Evolutionary conservation across 345 rosid genomes (phyloP), one percentile per base, ranked within the genome.

Genomic region (Fremontodendron californicum): DNA sequence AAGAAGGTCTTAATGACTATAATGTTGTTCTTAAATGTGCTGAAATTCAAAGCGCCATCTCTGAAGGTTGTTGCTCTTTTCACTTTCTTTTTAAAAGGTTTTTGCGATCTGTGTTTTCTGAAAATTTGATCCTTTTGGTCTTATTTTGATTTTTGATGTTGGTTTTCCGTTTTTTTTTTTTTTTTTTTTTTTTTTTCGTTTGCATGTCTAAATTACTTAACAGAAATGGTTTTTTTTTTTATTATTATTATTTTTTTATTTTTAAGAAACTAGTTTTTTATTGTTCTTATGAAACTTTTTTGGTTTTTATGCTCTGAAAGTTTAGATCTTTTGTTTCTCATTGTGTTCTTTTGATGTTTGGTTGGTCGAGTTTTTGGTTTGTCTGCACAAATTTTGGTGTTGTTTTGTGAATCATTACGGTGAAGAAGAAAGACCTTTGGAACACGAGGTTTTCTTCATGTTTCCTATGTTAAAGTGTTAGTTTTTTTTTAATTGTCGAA

Each of bases 11-110:
- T 51, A 90, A 93, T 78, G 97, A 91, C 81, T 91, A 91, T 74
- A 87, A 79, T 84, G 92, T 90, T 74, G 98, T 91, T 63, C 79
- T 84, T 72, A 95, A 88, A 73, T 91, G 97, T 62, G 92, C 99
- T 21, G 99, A 95, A 77, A 95, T 95, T 45, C 99, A 95, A 80
- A 90, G 35, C 81, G 98, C 97, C 78, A 95, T 91, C 62, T 87
- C 96, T 13, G 93, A 88, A 87, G 96, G 95, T 91, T 39, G 33
- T 74, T 70, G 58, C 31, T 46, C 45, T 39, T 5, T 33, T 18
- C 27, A 21, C 37, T 23, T 57, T 71, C 23, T 4, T 60, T 29
- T 37, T 37, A 6, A 2, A 37, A 37, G 45, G 23, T 37, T 64
- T 64, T 33, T 19, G 0, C 69, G 4, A 72, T 49, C 51, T 48